Evolutionary conservation across 495 filamentous ascomycete species (phyloP), one percentile per base, ranked within the genome.

Genomic region (Penicillium salamii): DNA sequence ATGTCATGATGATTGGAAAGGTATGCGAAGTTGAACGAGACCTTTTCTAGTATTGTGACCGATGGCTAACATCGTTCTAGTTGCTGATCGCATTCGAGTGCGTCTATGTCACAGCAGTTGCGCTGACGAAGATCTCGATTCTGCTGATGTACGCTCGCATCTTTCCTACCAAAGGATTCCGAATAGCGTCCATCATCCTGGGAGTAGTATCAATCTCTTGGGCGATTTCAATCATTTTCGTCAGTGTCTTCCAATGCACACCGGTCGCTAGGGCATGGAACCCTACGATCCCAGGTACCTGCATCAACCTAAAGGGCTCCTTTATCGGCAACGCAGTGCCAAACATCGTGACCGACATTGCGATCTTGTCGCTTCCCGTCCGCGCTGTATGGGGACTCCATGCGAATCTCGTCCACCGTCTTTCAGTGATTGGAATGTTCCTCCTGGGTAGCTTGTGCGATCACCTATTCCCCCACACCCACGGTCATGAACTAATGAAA

Each of bases 271-370:
- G 62, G 29, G 65, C 69, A 46, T 79, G 71, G 72, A 44, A 68
- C 24, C 57, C 57, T 0, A 49, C 52, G 5, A 43, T 69, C 7
- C 53, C 65, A 0, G 72, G 69, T 0, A 47, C 47, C 3, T 79
- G 78, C 52, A 74, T 78, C 50, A 61, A 72, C 39, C 66, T 71
- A 24, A 69, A 69, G 35, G 62, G 42, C 7, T 74, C 72, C 15
- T 78, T 73, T 51, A 65, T 75, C 26, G 68, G 65, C 7, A 74
- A 75, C n/a, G 70, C 71, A 7, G 63, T 74, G 8, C 69, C 70
- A 23, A 78, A 74, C 31, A 70, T 81, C 19, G 45, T 70, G 5
- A 74, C 69, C 28, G 74, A 80, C 44, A 48, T 78, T 28, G 52
- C 61, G 9, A 78, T 80, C 14, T 58, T 78, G 3, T 42, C 63